Evolutionary conservation across 164 flowering plant genomes (phyloP).

Genomic region (Nymphaea colorata): DNA sequence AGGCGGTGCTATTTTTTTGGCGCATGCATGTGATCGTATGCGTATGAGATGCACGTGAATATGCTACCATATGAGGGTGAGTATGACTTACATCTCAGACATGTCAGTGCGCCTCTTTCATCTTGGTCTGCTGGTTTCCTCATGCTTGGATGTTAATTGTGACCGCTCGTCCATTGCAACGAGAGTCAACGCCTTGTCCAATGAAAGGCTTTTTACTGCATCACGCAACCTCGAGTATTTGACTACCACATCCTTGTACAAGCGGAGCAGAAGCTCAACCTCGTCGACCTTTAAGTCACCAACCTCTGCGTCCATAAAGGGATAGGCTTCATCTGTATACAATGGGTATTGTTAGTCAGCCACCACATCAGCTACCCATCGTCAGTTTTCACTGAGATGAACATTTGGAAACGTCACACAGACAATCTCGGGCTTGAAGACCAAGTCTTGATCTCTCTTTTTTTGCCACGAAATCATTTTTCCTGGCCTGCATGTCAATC

Average conservation of each 20-base stretch:
- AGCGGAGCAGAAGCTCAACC: constrained; percentile 23
- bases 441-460: too few species aligned
- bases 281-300: constrained; percentile 30
- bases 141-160: not conserved
- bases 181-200: constrained; percentile 3
- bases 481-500: too few species aligned
- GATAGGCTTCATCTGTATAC: constrained; percentile 11
- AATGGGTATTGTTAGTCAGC: not conserved
- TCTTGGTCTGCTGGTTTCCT: not conserved
- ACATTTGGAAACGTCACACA: not conserved
- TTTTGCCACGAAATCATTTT: not conserved
- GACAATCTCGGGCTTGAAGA: not conserved
- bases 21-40: too few species aligned
- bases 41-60: too few species aligned
- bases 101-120: not conserved
- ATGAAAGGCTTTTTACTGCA: constrained; percentile 9
- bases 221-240: constrained; percentile 22
- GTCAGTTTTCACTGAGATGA: not conserved
- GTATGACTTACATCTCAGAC: not conserved
- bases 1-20: too few species aligned
- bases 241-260: constrained; percentile 39
- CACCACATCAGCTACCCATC: not conserved
- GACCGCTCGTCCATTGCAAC: constrained; percentile 4
- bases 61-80: too few species aligned
- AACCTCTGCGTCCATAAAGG: constrained; percentile 33